Conservation (phyloP, 2,329 filamentous ascomycete genomes). For the Ceratocystis albifundus region DNA sequence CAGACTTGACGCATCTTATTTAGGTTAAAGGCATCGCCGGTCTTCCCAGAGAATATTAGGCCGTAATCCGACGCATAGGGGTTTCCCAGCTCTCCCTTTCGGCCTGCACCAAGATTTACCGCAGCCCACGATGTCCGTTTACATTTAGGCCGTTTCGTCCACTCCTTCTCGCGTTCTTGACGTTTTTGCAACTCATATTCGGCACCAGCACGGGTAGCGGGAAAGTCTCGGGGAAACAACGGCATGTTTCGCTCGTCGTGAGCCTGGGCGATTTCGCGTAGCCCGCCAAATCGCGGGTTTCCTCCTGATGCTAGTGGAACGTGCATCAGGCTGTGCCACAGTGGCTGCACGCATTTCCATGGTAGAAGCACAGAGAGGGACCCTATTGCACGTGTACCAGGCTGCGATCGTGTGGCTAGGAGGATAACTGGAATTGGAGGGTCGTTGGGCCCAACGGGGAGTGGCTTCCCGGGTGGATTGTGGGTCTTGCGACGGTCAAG, state of each 20-base stretch:
- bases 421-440: conserved; percentile 68
- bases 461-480: conserved; percentile 49
- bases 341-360: conserved; percentile 74
- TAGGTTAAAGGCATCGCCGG: conserved; percentile 18
- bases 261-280: conserved; percentile 69
- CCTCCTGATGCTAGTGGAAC: conserved; percentile 68
- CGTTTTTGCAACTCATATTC: conserved; percentile 63
- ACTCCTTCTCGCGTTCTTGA: conserved; percentile 32
- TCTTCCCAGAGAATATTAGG: conserved; percentile 39
- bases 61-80: conserved; percentile 82
- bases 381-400: conserved; percentile 44
- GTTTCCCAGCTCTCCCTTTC: conserved; percentile 69
- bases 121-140: conserved; percentile 66
- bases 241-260: conserved; percentile 65
- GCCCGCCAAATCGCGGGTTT: conserved; percentile 70
- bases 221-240: conserved; percentile 80
- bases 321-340: conserved; percentile 81
- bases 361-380: conserved; percentile 78
- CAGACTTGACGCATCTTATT: conserved; percentile 21
- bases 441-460: conserved; percentile 49
- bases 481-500: conserved; percentile 65
- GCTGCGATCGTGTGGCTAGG: conserved; percentile 45
- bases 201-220: conserved; percentile 66
- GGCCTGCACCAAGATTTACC: conserved; percentile 59
- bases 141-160: conserved; percentile 56